These are phyloP conservation scores for Cunninghamia lanceolata DNA, from an alignment of 75 land plant species.

Conservation along the genomic window DNA sequence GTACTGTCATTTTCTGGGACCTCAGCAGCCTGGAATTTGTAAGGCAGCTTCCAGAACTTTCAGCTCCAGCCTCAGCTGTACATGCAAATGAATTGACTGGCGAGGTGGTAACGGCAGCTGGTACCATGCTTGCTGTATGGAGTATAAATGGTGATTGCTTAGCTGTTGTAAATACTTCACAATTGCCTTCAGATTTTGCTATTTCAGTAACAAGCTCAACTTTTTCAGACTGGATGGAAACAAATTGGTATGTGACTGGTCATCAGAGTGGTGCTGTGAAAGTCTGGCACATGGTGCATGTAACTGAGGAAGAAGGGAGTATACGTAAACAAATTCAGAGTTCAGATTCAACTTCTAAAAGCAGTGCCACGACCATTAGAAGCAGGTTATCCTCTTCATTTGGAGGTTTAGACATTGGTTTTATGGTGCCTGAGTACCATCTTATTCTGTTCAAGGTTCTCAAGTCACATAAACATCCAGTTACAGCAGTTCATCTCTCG, in stretches of 20 bases:
- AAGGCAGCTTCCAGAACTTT: conserved; percentile 92
- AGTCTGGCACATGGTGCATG: conserved; percentile 88
- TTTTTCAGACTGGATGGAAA: conserved; percentile 89
- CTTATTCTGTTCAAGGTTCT: conserved; percentile 74
- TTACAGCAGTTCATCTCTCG: conserved; percentile 75
- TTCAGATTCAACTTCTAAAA: conserved; percentile 10
- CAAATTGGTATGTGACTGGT: conserved; percentile 95
- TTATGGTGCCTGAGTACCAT: conserved; percentile 66
- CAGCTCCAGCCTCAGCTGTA: conserved; percentile 87
- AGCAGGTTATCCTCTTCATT: conserved; percentile 13
- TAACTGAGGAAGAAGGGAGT: conserved; percentile 27
- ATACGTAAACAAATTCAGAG: background rate
- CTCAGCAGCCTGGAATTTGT: conserved; percentile 83
- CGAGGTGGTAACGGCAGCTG: conserved; percentile 95
- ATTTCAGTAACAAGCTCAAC: conserved; percentile 76
- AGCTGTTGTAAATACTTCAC: conserved; percentile 90
- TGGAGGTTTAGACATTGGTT: conserved; percentile 28
- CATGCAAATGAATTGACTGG: conserved; percentile 96
- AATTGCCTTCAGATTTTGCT: conserved; percentile 78
- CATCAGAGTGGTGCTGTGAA: conserved; percentile 94
- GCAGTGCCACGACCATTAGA: conserved; percentile 16
- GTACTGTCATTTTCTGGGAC: conserved; percentile 93
- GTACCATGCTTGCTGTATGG: conserved; percentile 87
- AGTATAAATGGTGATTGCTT: conserved; percentile 97
- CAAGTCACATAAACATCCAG: conserved; percentile 80